phyloP scores from a whole-genome alignment of 2,329 filamentous ascomycete genomes.

The Colletotrichum trifolii region DNA sequence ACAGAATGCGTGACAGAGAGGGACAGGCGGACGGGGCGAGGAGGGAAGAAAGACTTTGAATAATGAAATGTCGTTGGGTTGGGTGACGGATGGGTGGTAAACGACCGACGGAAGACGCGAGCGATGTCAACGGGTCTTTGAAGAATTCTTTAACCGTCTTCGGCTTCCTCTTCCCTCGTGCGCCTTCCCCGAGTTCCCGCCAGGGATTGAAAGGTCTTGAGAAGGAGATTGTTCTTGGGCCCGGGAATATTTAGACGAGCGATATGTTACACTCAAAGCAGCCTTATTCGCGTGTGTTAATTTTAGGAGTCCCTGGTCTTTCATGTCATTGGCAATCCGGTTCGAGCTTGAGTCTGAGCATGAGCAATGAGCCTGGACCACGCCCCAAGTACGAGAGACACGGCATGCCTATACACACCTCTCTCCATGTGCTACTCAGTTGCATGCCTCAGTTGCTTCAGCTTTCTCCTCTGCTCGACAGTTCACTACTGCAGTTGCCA shows the following conservation, averaged over 20 bases:
- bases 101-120: too few relatives aligned
- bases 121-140: conserved; percentile 9
- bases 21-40: conserved; percentile 6
- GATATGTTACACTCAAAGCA: conserved; percentile 27
- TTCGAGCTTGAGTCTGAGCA: conserved; percentile 1
- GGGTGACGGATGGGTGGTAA: too few relatives aligned
- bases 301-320: conserved; percentile 25
- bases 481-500: conserved; percentile 9
- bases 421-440: conserved; percentile 9
- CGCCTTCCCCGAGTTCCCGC: conserved; percentile 4
- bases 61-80: conserved; percentile 13
- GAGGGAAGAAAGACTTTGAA: conserved; percentile 13
- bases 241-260: conserved; percentile 10
- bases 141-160: conserved; percentile 18
- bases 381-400: not conserved
- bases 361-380: not conserved
- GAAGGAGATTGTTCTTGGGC: conserved; percentile 9
- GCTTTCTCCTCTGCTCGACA: not conserved
- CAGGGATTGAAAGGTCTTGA: not conserved
- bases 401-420: not conserved
- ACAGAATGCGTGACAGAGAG: too few relatives aligned
- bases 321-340: conserved; percentile 28
- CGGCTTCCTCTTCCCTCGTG: conserved; percentile 1
- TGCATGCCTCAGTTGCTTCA: too few relatives aligned
- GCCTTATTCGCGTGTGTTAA: conserved; percentile 15